These are phyloP conservation scores for Lanmaoa rubissima DNA, from an alignment of 768 basidiomycete species.

Conservation along the genomic window DNA sequence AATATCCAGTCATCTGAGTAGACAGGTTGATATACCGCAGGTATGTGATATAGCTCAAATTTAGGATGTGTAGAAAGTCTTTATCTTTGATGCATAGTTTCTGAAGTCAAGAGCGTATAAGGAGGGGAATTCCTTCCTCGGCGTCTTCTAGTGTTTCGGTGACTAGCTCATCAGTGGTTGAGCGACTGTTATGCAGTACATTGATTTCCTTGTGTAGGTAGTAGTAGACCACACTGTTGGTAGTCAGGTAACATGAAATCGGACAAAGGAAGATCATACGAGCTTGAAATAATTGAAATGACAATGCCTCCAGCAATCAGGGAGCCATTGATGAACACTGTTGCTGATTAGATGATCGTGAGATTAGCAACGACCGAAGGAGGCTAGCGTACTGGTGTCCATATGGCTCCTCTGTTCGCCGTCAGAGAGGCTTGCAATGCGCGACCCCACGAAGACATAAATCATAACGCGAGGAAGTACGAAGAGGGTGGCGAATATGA, in stretches of 20 bases:
- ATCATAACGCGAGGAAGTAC: slow-evolving; percentile 70
- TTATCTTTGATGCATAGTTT: background rate
- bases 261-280: slow-evolving; percentile 43
- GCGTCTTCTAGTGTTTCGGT: slow-evolving; percentile 60
- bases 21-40: background rate
- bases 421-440: slow-evolving; percentile 71
- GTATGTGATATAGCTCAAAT: background rate
- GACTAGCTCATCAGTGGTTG: slow-evolving; percentile 52
- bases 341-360: slow-evolving; percentile 38
- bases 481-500: slow-evolving; percentile 68
- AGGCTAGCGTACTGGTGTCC: slow-evolving; percentile 60
- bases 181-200: slow-evolving; percentile 46
- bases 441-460: slow-evolving; percentile 76
- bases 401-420: slow-evolving; percentile 70
- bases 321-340: slow-evolving; percentile 62
- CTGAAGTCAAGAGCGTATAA: slow-evolving; percentile 3
- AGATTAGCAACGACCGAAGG: background rate
- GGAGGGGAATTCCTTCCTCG: slow-evolving; percentile 59
- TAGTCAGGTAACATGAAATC: slow-evolving; percentile 13
- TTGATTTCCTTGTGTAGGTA: slow-evolving; percentile 61
- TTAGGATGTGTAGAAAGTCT: background rate
- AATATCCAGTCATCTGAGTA: slow-evolving; percentile 1
- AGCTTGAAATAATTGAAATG: slow-evolving; percentile 60
- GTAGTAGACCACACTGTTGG: slow-evolving; percentile 60
- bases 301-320: slow-evolving; percentile 60